Evolutionary conservation across 257 asterid genomes (phyloP).

Genomic region (Ehretia macrophylla): DNA sequence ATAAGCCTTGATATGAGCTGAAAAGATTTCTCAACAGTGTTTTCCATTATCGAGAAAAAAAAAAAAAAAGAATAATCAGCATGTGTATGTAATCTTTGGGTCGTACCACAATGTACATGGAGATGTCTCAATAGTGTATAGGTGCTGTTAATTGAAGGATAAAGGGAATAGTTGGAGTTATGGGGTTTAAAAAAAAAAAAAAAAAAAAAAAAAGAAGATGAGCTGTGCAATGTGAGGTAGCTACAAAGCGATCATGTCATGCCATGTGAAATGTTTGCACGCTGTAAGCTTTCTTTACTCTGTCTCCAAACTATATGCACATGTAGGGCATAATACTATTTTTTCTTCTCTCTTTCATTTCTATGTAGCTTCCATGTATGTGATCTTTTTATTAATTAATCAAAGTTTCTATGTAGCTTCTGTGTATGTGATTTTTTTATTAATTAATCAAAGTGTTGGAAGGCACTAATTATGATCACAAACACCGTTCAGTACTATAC

Average conservation of each 20-base stretch:
- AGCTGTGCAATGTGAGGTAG: slow-evolving; percentile 57
- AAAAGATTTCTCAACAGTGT: neutral
- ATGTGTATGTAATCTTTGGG: slow-evolving; percentile 31
- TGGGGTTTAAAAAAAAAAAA: slow-evolving; percentile 4
- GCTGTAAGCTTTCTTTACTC: slow-evolving; percentile 40
- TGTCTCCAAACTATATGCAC: slow-evolving; percentile 66
- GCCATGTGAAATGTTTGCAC: slow-evolving; percentile 81
- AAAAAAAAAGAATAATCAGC: slow-evolving; percentile 22
- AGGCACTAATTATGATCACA: slow-evolving; percentile 18
- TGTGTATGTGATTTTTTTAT: slow-evolving; percentile 6
- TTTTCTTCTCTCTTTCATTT: slow-evolving; percentile 2
- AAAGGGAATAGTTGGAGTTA: slow-evolving; percentile 15
- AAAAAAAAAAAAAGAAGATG: slow-evolving; percentile 27
- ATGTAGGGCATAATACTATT: slow-evolving; percentile 39
- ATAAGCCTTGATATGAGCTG: too few species aligned
- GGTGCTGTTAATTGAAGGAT: slow-evolving; percentile 8
- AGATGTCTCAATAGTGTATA: slow-evolving; percentile 6
- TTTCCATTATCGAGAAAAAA: slow-evolving; percentile 2
- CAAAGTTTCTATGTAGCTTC: slow-evolving; percentile 14
- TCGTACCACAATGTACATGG: slow-evolving; percentile 16
- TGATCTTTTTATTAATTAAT: slow-evolving; percentile 7
- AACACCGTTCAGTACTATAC: neutral
- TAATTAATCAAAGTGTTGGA: slow-evolving; percentile 7
- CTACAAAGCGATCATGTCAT: slow-evolving; percentile 39
- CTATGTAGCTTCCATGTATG: slow-evolving; percentile 9